Evolutionary conservation across 148 eudicot genomes (phyloP).

Genomic region (Chenopodium album): DNA sequence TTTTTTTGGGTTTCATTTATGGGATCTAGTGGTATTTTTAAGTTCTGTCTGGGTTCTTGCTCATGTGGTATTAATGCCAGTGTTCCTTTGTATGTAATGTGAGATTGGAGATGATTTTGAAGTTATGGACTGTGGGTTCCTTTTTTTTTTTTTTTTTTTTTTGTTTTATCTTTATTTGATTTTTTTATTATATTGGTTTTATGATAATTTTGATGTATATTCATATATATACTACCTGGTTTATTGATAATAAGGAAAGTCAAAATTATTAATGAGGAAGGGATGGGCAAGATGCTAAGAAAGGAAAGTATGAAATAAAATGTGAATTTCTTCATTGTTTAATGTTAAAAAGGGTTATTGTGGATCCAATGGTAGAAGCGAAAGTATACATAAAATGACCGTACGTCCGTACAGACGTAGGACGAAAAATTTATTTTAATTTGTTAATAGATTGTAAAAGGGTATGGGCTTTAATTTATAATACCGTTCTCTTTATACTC

Average conservation of each 20-base stretch:
- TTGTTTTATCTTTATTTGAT: too few species aligned
- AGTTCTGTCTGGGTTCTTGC: not conserved
- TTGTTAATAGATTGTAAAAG: slow-evolving; percentile 9
- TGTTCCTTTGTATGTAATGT: not conserved
- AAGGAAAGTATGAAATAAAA: not conserved
- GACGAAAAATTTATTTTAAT: too few species aligned
- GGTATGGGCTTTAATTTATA: slow-evolving; percentile 17
- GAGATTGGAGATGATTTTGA: not conserved
- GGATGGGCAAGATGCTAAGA: not conserved
- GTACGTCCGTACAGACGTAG: too few species aligned
- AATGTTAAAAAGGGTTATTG: not conserved
- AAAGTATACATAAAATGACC: not conserved
- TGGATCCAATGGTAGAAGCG: slow-evolving; percentile 1
- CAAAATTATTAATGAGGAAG: not conserved
- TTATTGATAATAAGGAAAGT: not conserved
- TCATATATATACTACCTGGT: not conserved
- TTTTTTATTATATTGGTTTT: not conserved
- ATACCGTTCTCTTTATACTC: slow-evolving; percentile 18
- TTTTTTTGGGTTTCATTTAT: not conserved
- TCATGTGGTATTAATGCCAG: not conserved
- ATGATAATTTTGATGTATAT: not conserved
- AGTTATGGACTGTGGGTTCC: not conserved
- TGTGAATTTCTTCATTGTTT: too few species aligned
- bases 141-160: not conserved
- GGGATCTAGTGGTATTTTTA: not conserved